Percentiles rank a stretch among this genome's conserved stretches.
phyloP scores from a whole-genome alignment of 2,329 filamentous ascomycete species.

The Aspergillus hortae region DNA sequence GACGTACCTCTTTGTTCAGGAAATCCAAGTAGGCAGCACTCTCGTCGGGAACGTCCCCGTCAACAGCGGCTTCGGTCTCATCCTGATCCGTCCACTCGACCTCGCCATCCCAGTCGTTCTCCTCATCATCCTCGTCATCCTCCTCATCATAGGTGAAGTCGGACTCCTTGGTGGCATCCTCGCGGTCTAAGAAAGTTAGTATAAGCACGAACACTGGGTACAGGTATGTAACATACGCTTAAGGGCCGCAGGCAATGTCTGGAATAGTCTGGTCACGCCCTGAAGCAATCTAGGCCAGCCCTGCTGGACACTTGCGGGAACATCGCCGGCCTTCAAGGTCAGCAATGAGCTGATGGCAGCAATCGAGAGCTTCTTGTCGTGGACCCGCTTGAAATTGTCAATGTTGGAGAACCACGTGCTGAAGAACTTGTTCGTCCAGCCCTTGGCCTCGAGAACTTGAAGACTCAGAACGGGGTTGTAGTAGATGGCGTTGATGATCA shows the following conservation, averaged over 20 bases:
- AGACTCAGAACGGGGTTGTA: constrained; percentile 88
- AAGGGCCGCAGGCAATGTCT: constrained; percentile 79
- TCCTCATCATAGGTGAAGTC: constrained; percentile 76
- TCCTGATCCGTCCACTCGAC: constrained; percentile 65
- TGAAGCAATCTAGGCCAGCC: constrained; percentile 91
- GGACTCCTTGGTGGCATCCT: constrained; percentile 86
- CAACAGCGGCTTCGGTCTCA: constrained; percentile 58
- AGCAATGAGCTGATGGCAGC: constrained; percentile 86
- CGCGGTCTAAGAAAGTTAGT: constrained; percentile 59
- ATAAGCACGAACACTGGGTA: constrained; percentile 9
- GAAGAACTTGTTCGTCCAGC: constrained; percentile 99
- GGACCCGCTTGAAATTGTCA: constrained; percentile 85
- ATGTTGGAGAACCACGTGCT: constrained; percentile 97
- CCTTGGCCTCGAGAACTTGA: constrained; percentile 81
- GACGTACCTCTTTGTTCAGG: constrained; percentile 76
- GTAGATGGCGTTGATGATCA: constrained; percentile 97
- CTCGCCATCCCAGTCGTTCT: constrained; percentile 78
- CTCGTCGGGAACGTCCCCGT: constrained; percentile 75
- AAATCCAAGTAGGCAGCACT: constrained; percentile 94
- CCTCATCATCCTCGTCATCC: constrained; percentile 69
- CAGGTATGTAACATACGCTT: constrained; percentile 60
- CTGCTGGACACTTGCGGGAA: constrained; percentile 87
- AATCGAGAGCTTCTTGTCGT: constrained; percentile 98
- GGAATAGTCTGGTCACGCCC: constrained; percentile 87
- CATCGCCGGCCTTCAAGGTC: constrained; percentile 71